Evolutionary conservation across 1,284 basidiomycete species (phyloP).

Genomic region (Polyporus tsugae): DNA sequence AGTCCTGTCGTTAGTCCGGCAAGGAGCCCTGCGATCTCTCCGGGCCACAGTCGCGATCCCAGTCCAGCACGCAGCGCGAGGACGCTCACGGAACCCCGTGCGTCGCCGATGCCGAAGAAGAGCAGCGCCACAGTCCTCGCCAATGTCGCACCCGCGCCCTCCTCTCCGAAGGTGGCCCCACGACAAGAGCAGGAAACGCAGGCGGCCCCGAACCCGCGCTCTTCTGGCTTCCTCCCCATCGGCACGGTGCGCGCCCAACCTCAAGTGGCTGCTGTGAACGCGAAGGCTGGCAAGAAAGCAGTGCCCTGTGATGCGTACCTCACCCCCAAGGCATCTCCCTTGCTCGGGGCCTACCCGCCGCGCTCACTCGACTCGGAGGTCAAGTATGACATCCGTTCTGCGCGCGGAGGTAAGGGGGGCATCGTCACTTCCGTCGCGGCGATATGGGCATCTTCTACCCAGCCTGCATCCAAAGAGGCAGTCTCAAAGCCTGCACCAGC

Average conservation of each 20-base stretch:
- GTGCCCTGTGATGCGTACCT: slow-evolving; percentile 25
- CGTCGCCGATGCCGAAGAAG: background rate
- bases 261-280: slow-evolving; percentile 5
- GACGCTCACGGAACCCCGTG: background rate
- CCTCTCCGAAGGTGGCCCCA: background rate
- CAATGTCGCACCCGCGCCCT: background rate
- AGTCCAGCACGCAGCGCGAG: slow-evolving; percentile 19
- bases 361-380: slow-evolving; percentile 53
- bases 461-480: slow-evolving; percentile 20
- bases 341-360: slow-evolving; percentile 44
- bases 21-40: background rate
- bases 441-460: slow-evolving; percentile 66
- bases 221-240: slow-evolving; percentile 76
- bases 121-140: slow-evolving; percentile 6
- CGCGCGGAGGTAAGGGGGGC: slow-evolving; percentile 80
- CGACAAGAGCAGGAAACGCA: slow-evolving; percentile 33
- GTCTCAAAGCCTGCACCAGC: background rate
- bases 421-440: slow-evolving; percentile 77
- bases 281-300: slow-evolving; percentile 11
- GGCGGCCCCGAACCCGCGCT: slow-evolving; percentile 69
- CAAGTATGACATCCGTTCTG: slow-evolving; percentile 79
- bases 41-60: slow-evolving; percentile 12
- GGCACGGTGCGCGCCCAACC: slow-evolving; percentile 49
- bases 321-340: slow-evolving; percentile 26
- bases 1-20: background rate